Evolutionary conservation across 2,329 filamentous ascomycete species (phyloP).

Genomic region (Dactylellina parvicollis): DNA sequence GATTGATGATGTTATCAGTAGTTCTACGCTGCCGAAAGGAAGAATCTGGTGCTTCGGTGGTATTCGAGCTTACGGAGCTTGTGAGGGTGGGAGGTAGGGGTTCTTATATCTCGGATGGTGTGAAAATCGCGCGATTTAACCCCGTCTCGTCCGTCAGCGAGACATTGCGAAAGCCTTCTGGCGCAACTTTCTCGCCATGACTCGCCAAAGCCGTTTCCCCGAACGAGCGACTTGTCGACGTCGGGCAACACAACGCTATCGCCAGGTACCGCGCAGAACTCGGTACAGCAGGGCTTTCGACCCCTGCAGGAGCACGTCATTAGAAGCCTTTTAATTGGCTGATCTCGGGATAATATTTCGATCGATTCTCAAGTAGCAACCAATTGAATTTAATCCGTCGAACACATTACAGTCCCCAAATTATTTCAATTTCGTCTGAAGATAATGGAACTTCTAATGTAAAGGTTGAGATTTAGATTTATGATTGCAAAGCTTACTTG

Average conservation of each 20-base stretch:
- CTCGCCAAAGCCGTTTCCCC: neutral
- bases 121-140: constrained; percentile 4
- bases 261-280: neutral
- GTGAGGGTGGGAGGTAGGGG: neutral
- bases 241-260: neutral
- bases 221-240: neutral
- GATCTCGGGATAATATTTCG: neutral
- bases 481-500: too few species aligned
- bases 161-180: neutral
- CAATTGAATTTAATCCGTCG: neutral
- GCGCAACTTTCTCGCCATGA: neutral
- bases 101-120: neutral
- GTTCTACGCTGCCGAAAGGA: too few species aligned
- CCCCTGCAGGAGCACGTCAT: neutral
- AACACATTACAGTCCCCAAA: too few species aligned
- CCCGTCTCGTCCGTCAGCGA: neutral
- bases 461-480: too few species aligned
- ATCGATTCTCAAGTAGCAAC: neutral
- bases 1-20: too few species aligned
- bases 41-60: too few species aligned
- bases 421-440: too few species aligned
- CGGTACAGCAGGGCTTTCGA: neutral
- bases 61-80: neutral
- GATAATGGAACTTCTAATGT: too few species aligned
- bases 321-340: neutral